Conservation (phyloP, 1,284 basidiomycete genomes). For the Pseudomicrostroma phylloplanum region DNA sequence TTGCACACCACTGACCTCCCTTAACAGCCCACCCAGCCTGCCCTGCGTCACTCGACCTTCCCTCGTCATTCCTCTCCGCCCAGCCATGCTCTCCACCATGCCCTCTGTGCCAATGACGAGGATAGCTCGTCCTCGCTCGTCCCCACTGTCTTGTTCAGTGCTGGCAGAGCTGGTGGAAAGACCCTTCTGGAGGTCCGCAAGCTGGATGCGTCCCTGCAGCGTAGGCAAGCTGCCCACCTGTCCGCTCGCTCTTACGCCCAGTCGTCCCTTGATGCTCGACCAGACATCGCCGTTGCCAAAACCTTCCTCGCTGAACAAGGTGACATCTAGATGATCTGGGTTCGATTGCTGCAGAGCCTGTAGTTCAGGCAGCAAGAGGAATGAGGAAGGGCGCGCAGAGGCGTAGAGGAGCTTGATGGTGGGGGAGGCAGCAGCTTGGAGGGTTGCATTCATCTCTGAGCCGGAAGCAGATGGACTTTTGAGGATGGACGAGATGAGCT, state of each 20-base stretch:
- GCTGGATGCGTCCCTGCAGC: too few species aligned
- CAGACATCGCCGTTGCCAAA: background rate
- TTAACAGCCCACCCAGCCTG: background rate
- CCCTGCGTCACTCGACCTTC: conserved; percentile 1
- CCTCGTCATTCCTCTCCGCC: background rate
- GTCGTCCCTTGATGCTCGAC: background rate
- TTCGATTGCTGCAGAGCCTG: background rate
- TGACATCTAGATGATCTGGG: background rate
- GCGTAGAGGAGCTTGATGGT: conserved; percentile 3
- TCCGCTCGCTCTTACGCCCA: background rate
- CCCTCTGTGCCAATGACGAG: background rate
- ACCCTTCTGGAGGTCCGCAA: background rate
- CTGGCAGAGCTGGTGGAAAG: background rate
- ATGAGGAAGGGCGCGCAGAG: background rate
- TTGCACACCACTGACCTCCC: background rate
- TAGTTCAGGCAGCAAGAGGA: background rate
- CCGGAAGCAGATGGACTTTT: background rate
- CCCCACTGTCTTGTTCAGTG: background rate
- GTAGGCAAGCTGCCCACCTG: too few species aligned
- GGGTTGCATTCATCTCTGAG: background rate
- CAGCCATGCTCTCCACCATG: conserved; percentile 1
- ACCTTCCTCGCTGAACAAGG: background rate
- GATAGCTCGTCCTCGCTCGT: background rate
- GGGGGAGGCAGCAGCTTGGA: background rate
- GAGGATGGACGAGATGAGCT: background rate